Conservation (phyloP, 331 rosid genomes). For the Stylosanthes scabra region DNA sequence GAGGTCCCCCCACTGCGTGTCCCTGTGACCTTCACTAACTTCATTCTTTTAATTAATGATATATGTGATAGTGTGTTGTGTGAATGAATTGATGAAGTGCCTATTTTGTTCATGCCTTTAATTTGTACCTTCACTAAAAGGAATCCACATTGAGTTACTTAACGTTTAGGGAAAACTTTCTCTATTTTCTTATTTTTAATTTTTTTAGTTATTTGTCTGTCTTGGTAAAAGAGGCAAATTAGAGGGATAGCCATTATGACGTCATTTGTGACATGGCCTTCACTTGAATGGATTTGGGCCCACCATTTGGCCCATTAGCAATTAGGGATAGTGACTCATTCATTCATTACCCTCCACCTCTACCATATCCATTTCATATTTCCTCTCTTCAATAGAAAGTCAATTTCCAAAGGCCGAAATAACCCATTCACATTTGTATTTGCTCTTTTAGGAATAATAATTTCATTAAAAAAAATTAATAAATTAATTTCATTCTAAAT, state of each 20-base stretch:
- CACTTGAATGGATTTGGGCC: conserved; percentile 44
- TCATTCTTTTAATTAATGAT: background rate
- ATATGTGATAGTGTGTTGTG: background rate
- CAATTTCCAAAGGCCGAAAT: too few relatives aligned
- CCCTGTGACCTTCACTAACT: background rate
- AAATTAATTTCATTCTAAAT: too few relatives aligned
- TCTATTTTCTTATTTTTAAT: too few relatives aligned
- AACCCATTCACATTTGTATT: too few relatives aligned
- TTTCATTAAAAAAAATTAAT: too few relatives aligned
- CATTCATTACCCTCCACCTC: conserved; percentile 36
- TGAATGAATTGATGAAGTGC: too few relatives aligned
- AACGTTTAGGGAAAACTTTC: conserved; percentile 23
- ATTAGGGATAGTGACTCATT: conserved; percentile 47
- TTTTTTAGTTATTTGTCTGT: too few relatives aligned
- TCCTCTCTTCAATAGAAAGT: background rate
- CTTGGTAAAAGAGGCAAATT: too few relatives aligned
- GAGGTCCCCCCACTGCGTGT: conserved; percentile 10
- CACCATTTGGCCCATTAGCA: conserved; percentile 41
- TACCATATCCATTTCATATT: conserved; percentile 26
- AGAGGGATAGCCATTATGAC: conserved; percentile 17
- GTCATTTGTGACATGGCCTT: conserved; percentile 46
- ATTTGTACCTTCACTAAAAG: background rate
- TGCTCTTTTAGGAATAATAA: too few relatives aligned
- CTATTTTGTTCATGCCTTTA: background rate
- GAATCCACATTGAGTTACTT: conserved; percentile 21